Evolutionary conservation across 495 filamentous ascomycete species (phyloP), one percentile per base, ranked within the genome.

Genomic region (Schizothecium vesticola): DNA sequence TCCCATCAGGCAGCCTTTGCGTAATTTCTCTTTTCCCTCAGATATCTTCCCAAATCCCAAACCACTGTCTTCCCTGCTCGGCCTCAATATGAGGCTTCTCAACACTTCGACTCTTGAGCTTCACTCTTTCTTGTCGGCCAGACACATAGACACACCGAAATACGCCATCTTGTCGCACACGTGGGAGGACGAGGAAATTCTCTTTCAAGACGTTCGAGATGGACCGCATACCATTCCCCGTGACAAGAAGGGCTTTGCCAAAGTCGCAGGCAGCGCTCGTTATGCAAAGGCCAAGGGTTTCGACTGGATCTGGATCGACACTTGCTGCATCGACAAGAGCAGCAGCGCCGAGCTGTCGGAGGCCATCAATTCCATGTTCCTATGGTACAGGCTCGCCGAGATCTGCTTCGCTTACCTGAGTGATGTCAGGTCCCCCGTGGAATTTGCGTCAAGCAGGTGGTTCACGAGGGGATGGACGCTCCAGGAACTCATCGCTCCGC

Each of bases 351-450:
- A 82, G 66, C 72, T 80, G 0, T 72, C 71, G 25, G 79, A 81
- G 65, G 77, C 77, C 43, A 79, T 83, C 25, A 83, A 83, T 36
- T 80, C 78, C 3, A 84, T 84, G 82, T 84, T 74, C 64, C 63
- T 51, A 3, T 81, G 74, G 78, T 81, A 80, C 24, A 23, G 67
- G 10, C 33, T 70, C 1, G 72, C 78, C 4, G 24, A 11, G 8
- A 56, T 74, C 2, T 80, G 78, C 63, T 79, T 75, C 28, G 76
- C 74, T 1, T 77, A 72, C 61, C 69, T 76, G 16, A 59, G 61
- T 3, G 74, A 76, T 61, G 59, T 65, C 25, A 0, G 6, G 16
- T n/a, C 56, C 3, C 51, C 25, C 23, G 0, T 24, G 9, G 51
- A 9, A 0, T 21, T 65, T 16, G 1, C 6, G 2, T 19, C 2